Base-by-base conservation (phyloP, 441 rosid species). In the Erodium trifolium region DNA sequence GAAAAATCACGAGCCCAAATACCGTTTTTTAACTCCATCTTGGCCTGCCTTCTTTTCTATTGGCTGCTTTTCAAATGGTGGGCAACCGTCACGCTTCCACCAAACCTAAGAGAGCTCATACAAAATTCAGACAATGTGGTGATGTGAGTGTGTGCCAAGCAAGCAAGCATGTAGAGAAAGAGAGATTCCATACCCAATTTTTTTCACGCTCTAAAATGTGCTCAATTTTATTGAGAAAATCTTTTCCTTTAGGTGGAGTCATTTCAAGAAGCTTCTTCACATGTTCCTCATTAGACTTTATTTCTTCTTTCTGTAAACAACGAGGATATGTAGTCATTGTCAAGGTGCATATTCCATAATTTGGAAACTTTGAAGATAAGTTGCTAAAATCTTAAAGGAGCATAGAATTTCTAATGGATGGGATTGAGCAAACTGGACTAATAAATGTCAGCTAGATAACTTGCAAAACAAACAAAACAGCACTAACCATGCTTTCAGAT, bases 61-160 rank as follows among this genome's bases (percentile, higher is more conserved):
- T 5, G 85, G 94, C 76, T 88, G 99, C 78, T 90, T 94, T 76
- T 92, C 99, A 85, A 92, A 90, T 68, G 99, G 89, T 39, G 82
- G 97, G 75, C 99, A 94, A 55, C 98, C 98, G 83, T 94, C 98
- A 66, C 96, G 94, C 81, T 94, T 94, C 98, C 99, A 94, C 98
- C 98, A 94, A 27, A 90, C 90, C 99, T 94, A 77, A 60, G 37
- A 60, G 37, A 74, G 74, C 72, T 13, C 13, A 82, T 10, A 70
- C 31, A 68, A 27, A 63, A 71, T 65, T 65, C 17, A 55, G 62
- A 55, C 1, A 17, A 55, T 55, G 10, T 5, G 62, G 10, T 5
- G 27, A 55, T 55, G 27, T 55, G 27, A 23, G 10, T 18, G 23
- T 55, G 19, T 53, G 2, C 12, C 51, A 55, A 55, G 62, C 27